Evolutionary conservation across 257 asterid species (phyloP), one percentile per base, ranked within the genome.

Genomic region (Ehretia macrophylla): DNA sequence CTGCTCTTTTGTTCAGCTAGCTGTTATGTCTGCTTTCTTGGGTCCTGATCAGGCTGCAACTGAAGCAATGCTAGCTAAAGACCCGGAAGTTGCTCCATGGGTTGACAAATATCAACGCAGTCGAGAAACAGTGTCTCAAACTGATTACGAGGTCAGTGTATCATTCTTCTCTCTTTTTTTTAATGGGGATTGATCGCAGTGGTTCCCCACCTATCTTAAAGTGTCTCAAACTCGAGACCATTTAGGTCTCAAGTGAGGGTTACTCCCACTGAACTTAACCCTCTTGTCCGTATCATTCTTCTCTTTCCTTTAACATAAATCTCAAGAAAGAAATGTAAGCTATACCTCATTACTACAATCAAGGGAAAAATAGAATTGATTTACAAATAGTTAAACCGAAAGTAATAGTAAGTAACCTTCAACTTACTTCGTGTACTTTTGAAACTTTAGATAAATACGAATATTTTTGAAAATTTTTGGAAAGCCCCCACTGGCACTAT

Each of bases 21-120:
- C 99, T 8, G 99, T 92, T 55, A 79, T 92, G 97, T 86, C 97
- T 18, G 88, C 89, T 55, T 92, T 92, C 75, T 73, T 92, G 74
- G 99, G 97, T 56, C 96, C 96, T 5, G 96, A 92, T 69, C 99
- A 88, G 71, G 79, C 79, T 50, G 94, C 87, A 47, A 88, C 94
- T 0, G 99, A 92, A 76, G 79, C 80, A 49, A 53, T 74, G 27
- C 87, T 92, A 4, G 95, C 94, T 35, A 64, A 76, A 5, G 99
- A 92, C 68, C 87, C 97, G 17, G 89, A 92, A 38, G 97, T 92
- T 49, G 44, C 59, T 42, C 95, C 95, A 14, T 92, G 97, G 99
- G 79, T 92, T 74, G 86, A 84, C 75, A 92, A 92, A 72, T 92
- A 92, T 84, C 97, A 88, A 67, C 86, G 95, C 27, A 92, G 99